A percentile compares a stretch with the other conserved stretches of the same genome.
Evolutionary conservation across 768 basidiomycete species (phyloP).

Genomic region (Kwoniella shandongensis): DNA sequence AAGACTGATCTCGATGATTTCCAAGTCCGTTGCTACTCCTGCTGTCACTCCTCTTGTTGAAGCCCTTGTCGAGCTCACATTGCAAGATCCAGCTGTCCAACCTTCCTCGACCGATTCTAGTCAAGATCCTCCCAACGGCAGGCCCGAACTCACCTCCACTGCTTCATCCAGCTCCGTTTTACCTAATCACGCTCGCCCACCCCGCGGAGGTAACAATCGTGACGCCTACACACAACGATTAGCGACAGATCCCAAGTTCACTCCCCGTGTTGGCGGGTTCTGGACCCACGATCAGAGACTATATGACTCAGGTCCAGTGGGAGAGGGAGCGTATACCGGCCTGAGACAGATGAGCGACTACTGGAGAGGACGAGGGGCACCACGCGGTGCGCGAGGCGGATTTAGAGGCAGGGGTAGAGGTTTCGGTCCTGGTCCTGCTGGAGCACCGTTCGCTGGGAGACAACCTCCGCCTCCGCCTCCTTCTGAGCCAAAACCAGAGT

Average conservation of each 20-base stretch:
- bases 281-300: slow-evolving; percentile 94
- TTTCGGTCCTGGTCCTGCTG: slow-evolving; percentile 1
- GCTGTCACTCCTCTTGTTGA: slow-evolving; percentile 13
- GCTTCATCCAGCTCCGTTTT: slow-evolving; percentile 35
- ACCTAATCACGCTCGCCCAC: slow-evolving; percentile 56
- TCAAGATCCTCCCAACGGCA: background rate
- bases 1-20: slow-evolving; percentile 1
- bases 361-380: slow-evolving; percentile 65
- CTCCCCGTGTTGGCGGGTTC: slow-evolving; percentile 86
- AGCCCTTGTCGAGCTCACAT: slow-evolving; percentile 20
- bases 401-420: slow-evolving; percentile 35
- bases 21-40: background rate
- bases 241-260: slow-evolving; percentile 80
- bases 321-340: slow-evolving; percentile 36
- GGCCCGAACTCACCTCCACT: background rate
- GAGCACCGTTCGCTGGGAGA: background rate
- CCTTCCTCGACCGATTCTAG: background rate
- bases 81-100: slow-evolving; percentile 9
- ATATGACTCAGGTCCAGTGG: slow-evolving; percentile 40
- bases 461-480: background rate
- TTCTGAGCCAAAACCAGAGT: slow-evolving; percentile 4
- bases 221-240: slow-evolving; percentile 83
- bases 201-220: slow-evolving; percentile 61
- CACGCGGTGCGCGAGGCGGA: slow-evolving; percentile 54
- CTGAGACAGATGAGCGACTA: slow-evolving; percentile 45